Base-by-base conservation (phyloP, 768 basidiomycete genomes). In the Lactarius quietus region DNA sequence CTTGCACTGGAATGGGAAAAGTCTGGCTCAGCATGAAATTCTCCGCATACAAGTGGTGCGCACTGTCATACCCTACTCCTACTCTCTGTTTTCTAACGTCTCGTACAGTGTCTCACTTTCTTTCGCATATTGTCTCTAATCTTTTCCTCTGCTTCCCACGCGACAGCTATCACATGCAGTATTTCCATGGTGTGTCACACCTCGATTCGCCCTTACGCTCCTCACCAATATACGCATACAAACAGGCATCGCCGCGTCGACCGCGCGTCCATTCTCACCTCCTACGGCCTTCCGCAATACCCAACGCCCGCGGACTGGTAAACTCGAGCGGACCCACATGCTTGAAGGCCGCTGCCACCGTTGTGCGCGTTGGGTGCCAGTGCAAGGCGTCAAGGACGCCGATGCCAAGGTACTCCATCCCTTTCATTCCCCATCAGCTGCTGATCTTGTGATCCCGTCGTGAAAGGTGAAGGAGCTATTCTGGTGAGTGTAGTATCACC, bases 21-120 rank as follows among this genome's bases (percentile, higher is more conserved):
- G 79, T 81, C 43, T 93, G 92, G 91, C 74, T 91, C 38, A 83
- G 85, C 2, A 91, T 86, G 84, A 92, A 92, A 69, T 86, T 88
- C 71, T 89, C 87, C 17, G 90, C 90, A 23, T 92, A 86, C 78
- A 92, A 92, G 90, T 91, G 78, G 88, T 87, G 64, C 18, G 83
- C 80, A 28, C 12, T 23, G 48, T 31, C 29, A 6, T 31, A 36
- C 14, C 10, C 39, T 28, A 15, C 31, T 14, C 14, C 29, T 6
- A 0, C 56, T 20, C 1, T 31, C 38, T 20, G 14, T 31, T 28
- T 36, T 18, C 62, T 66, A 41, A 59, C 48, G 28, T 29, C n/a
- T 9, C 4, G 3, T 35, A 33, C 57, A 70, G 70, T 56, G 62
- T 63, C 23, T 38, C 29, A 14, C n/a, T 31, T 39, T 65, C 26